phyloP scores from a whole-genome alignment of 495 filamentous ascomycete genomes.

The Aspergillus bridgeri region DNA sequence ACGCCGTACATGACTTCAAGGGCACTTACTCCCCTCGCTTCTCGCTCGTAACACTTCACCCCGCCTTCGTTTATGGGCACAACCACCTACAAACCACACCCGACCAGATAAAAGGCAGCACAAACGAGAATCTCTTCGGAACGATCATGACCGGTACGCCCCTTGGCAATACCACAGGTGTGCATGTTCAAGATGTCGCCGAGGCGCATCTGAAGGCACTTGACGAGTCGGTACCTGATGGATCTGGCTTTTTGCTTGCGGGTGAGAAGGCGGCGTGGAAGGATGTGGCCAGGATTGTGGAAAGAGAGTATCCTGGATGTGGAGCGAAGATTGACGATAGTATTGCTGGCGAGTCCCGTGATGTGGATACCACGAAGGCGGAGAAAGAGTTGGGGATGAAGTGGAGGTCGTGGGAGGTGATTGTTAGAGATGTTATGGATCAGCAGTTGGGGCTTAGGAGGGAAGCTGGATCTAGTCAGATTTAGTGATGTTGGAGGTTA shows the following conservation, averaged over 20 bases:
- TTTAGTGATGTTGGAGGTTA: no score
- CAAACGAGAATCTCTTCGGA: constrained; percentile 21
- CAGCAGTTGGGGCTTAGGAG: constrained; percentile 18
- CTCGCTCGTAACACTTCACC: constrained; percentile 26
- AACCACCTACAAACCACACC: constrained; percentile 26
- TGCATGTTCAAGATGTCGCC: constrained; percentile 41
- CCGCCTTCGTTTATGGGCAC: constrained; percentile 29
- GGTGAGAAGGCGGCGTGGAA: constrained; percentile 23
- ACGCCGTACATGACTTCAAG: constrained; percentile 27
- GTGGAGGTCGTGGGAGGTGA: constrained; percentile 30
- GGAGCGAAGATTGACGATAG: constrained; percentile 24
- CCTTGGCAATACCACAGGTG: constrained; percentile 12
- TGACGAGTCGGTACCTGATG: constrained; percentile 18
- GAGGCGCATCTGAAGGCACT: constrained; percentile 32
- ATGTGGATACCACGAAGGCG: constrained; percentile 56
- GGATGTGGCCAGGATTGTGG: constrained; percentile 27
- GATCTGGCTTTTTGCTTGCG: constrained; percentile 27
- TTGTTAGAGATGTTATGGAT: constrained; percentile 33
- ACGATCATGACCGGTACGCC: constrained; percentile 17
- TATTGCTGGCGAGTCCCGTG: constrained; percentile 28
- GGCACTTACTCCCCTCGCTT: constrained; percentile 26
- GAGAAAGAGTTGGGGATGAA: constrained; percentile 34
- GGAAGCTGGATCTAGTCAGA: no score
- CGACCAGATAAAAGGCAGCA: constrained; percentile 12
- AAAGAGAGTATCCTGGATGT: constrained; percentile 26